Percentiles rank a stretch among this genome's conserved stretches.
phyloP scores from a whole-genome alignment of 768 basidiomycete genomes.

The Psilocybe azurescens region DNA sequence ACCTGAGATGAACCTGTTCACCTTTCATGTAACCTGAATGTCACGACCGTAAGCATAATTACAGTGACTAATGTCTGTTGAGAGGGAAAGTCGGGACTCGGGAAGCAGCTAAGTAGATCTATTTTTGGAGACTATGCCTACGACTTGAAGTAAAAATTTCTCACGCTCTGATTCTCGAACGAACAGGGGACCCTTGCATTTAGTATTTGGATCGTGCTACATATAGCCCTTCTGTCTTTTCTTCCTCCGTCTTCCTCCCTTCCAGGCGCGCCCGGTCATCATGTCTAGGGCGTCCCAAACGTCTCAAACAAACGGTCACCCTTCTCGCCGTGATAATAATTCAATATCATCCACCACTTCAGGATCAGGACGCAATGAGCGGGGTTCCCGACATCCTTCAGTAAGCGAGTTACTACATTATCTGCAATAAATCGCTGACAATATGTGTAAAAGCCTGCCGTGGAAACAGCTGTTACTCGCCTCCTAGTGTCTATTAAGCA shows the following conservation, averaged over 20 bases:
- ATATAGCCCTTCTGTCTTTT: slow-evolving; percentile 9
- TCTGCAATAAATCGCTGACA: slow-evolving; percentile 7
- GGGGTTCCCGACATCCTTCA: slow-evolving; percentile 43
- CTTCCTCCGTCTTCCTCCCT: slow-evolving; percentile 3
- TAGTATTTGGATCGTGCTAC: slow-evolving; percentile 1
- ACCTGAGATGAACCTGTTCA: not conserved
- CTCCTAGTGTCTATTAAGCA: slow-evolving; percentile 94
- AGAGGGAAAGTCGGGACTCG: not conserved
- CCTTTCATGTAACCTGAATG: not conserved
- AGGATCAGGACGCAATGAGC: slow-evolving; percentile 45
- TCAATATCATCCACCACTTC: slow-evolving; percentile 56
- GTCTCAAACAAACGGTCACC: slow-evolving; percentile 40
- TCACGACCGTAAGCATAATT: not conserved
- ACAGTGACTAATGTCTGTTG: not conserved
- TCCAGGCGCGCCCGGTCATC: slow-evolving; percentile 7
- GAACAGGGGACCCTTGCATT: slow-evolving; percentile 17
- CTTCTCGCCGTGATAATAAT: slow-evolving; percentile 57
- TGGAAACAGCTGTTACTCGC: slow-evolving; percentile 91
- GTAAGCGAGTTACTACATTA: slow-evolving; percentile 30
- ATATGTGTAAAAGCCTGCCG: slow-evolving; percentile 58
- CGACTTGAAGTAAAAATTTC: slow-evolving; percentile 1
- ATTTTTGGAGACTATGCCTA: slow-evolving; percentile 10
- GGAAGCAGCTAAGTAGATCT: not conserved
- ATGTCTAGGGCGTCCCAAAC: slow-evolving; percentile 35
- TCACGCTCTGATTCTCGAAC: slow-evolving; percentile 9